Evolutionary conservation across 352 stramenopile species (phyloP).

Genomic region (Globisporangium parvum): DNA sequence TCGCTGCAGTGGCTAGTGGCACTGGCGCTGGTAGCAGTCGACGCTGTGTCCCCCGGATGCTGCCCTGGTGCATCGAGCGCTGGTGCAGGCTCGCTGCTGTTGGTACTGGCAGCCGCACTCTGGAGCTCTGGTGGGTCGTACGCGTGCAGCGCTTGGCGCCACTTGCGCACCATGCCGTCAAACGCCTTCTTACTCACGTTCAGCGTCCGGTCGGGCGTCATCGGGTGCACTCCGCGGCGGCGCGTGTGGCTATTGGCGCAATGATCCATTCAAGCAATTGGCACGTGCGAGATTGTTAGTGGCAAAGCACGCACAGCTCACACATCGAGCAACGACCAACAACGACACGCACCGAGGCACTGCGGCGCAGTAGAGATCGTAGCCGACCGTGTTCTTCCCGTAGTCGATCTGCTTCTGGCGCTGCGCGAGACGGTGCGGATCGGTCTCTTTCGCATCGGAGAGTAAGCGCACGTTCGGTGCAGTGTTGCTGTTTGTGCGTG

Average conservation of each 20-base stretch:
- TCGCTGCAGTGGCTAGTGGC: background rate
- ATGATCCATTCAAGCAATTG: background rate
- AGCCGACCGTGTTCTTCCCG: conserved; percentile 91
- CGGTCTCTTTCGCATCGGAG: conserved; percentile 58
- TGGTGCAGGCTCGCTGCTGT: conserved; percentile 4
- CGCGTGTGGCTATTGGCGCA: conserved; percentile 17
- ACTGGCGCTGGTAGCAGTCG: background rate
- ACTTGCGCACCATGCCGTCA: conserved; percentile 69
- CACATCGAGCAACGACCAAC: too few relatives aligned
- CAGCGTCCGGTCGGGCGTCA: conserved; percentile 76
- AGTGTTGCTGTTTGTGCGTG: background rate
- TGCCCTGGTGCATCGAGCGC: background rate
- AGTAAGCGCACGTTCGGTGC: conserved; percentile 31
- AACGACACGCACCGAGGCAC: conserved; percentile 40
- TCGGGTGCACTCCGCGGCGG: conserved; percentile 44
- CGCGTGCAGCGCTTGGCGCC: conserved; percentile 73
- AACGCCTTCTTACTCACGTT: conserved; percentile 80
- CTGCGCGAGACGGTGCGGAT: conserved; percentile 77
- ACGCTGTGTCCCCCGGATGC: background rate
- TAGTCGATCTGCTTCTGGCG: conserved; percentile 93
- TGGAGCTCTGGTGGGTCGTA: conserved; percentile 72
- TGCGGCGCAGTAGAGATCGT: conserved; percentile 71
- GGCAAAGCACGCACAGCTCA: too few relatives aligned
- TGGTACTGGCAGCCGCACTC: background rate
- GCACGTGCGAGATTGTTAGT: background rate